phyloP scores from a whole-genome alignment of 2,329 filamentous ascomycete genomes.

The Albifimbria verrucaria region DNA sequence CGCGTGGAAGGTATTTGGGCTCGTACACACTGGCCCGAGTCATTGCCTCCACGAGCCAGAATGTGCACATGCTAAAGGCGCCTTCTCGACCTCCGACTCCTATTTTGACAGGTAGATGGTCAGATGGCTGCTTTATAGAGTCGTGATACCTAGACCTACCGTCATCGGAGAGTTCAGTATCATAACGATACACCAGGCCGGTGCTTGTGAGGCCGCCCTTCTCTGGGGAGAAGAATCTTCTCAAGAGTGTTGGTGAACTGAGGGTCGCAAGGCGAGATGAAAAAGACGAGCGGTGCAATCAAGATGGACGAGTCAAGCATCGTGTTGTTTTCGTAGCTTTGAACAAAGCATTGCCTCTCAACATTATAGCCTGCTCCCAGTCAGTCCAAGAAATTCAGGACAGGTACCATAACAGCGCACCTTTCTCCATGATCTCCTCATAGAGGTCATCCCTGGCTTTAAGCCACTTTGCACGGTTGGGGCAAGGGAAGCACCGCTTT shows the following conservation, averaged over 20 bases:
- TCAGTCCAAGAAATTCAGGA: conserved; percentile 3
- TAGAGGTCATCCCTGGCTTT: conserved; percentile 64
- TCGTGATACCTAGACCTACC: conserved; percentile 40
- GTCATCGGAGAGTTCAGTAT: conserved; percentile 66
- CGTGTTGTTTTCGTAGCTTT: conserved; percentile 71
- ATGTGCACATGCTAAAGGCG: conserved; percentile 78
- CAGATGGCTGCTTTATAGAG: conserved; percentile 6
- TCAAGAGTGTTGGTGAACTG: conserved; percentile 71
- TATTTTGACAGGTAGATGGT: conserved; percentile 27
- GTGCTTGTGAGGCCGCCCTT: conserved; percentile 74
- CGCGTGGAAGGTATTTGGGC: conserved; percentile 57
- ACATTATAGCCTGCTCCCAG: conserved; percentile 59
- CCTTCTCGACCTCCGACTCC: conserved; percentile 73
- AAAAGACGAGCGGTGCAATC: conserved; percentile 76
- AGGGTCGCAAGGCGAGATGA: conserved; percentile 74
- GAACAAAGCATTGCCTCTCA: conserved; percentile 66
- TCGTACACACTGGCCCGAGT: conserved; percentile 66
- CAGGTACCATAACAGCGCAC: conserved; percentile 22
- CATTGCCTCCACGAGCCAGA: conserved; percentile 78
- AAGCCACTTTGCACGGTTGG: conserved; percentile 65
- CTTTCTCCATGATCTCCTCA: conserved; percentile 74
- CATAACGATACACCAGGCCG: conserved; percentile 72
- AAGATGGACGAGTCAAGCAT: conserved; percentile 71
- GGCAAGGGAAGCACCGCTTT: conserved; percentile 73
- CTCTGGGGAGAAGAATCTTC: conserved; percentile 68